phyloP scores from a whole-genome alignment of 2,329 filamentous ascomycete genomes.

The Botrytis deweyae region DNA sequence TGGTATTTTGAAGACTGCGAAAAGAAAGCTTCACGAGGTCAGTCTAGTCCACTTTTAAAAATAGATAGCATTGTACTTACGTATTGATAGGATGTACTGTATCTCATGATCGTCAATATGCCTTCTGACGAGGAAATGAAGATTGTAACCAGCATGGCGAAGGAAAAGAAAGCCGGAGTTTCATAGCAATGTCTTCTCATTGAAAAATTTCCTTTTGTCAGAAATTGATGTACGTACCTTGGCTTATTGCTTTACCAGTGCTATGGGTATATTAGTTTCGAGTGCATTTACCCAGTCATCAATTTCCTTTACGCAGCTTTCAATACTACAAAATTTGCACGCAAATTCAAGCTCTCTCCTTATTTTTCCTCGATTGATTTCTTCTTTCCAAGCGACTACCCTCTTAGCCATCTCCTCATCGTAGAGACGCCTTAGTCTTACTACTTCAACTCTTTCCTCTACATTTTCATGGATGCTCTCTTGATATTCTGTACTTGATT shows the following conservation, averaged over 20 bases:
- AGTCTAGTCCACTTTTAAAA: constrained; percentile 15
- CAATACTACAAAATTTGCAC: constrained; percentile 6
- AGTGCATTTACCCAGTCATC: not conserved
- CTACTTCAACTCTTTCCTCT: not conserved
- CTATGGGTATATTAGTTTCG: not conserved
- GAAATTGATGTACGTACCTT: not conserved
- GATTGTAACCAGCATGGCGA: not conserved
- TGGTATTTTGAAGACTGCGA: constrained; percentile 18
- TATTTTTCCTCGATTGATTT: not conserved
- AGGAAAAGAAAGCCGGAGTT: constrained; percentile 8
- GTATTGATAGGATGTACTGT: constrained; percentile 47
- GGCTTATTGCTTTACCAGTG: not conserved
- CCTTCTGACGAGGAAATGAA: constrained; percentile 10
- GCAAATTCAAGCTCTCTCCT: constrained; percentile 9
- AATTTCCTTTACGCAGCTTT: not conserved
- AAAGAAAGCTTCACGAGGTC: constrained; percentile 21
- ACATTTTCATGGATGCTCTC: not conserved
- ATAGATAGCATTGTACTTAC: not conserved
- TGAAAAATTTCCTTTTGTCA: not conserved
- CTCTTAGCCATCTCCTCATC: not conserved
- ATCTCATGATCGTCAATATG: constrained; percentile 49
- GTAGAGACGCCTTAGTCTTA: not conserved
- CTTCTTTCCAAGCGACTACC: not conserved
- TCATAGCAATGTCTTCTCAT: not conserved
- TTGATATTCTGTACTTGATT: not conserved